Percentiles rank a stretch among this genome's conserved stretches.
Conservation (phyloP, 331 rosid species). For the Cucumis variabilis region DNA sequence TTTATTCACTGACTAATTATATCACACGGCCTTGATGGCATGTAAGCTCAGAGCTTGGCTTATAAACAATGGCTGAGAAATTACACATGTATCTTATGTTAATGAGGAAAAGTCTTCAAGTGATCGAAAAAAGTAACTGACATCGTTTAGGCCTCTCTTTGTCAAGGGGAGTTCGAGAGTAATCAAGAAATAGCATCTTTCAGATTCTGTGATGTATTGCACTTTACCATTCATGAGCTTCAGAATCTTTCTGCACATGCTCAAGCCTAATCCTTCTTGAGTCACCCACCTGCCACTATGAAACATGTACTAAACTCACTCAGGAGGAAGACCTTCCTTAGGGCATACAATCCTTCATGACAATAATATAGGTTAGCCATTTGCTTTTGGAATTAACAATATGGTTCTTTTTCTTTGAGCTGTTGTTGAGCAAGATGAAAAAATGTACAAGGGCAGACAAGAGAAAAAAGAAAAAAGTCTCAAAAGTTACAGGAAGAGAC, state of each 20-base stretch:
- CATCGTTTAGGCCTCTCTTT: slow-evolving; percentile 42
- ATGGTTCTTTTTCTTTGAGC: background rate
- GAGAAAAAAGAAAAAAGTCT: background rate
- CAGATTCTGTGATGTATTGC: slow-evolving; percentile 94
- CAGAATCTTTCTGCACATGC: slow-evolving; percentile 93
- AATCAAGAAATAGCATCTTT: slow-evolving; percentile 81
- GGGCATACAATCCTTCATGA: slow-evolving; percentile 88
- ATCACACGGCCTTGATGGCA: slow-evolving; percentile 3
- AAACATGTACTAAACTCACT: slow-evolving; percentile 92
- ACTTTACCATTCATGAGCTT: slow-evolving; percentile 94
- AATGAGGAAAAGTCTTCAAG: background rate
- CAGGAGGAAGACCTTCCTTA: slow-evolving; percentile 95
- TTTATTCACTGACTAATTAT: slow-evolving; percentile 25
- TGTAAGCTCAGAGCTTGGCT: slow-evolving; percentile 27
- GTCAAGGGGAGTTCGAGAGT: too few relatives aligned
- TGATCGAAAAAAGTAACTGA: slow-evolving; percentile 44
- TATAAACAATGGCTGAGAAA: slow-evolving; percentile 17
- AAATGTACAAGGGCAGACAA: too few relatives aligned
- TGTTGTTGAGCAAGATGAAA: background rate
- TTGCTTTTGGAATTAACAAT: background rate
- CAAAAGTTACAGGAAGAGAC: background rate
- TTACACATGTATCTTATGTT: slow-evolving; percentile 27
- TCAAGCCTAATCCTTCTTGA: slow-evolving; percentile 91
- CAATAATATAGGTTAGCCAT: background rate
- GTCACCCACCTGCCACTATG: slow-evolving; percentile 79